phyloP scores from a whole-genome alignment of 1,284 basidiomycete species.

The Ustilago nuda region DNA sequence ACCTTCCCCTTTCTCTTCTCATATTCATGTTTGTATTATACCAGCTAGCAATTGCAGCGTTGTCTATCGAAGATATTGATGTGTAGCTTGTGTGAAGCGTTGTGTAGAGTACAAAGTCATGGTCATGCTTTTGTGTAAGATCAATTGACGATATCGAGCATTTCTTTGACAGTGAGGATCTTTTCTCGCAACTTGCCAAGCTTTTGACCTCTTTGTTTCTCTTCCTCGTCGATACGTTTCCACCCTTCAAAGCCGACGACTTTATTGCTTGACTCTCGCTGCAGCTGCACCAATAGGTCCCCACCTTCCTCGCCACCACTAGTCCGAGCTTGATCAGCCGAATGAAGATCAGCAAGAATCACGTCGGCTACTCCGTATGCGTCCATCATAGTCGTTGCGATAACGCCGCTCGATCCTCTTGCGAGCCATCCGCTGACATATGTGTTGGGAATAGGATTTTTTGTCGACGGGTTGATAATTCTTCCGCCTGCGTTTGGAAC shows the following conservation, averaged over 20 bases:
- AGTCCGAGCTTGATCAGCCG: not conserved
- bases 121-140: not conserved
- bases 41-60: not conserved
- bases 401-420: constrained; percentile 88
- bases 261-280: constrained; percentile 6
- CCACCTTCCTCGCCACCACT: constrained; percentile 1
- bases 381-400: constrained; percentile 93
- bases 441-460: constrained; percentile 73
- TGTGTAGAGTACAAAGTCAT: not conserved
- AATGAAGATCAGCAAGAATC: constrained; percentile 74
- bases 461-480: constrained; percentile 51
- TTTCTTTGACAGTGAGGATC: constrained; percentile 70
- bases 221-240: constrained; percentile 78
- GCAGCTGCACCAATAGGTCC: constrained; percentile 25
- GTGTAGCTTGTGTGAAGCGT: not conserved
- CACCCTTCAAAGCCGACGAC: constrained; percentile 78
- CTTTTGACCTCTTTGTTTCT: constrained; percentile 74
- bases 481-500: constrained; percentile 66
- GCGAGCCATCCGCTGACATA: constrained; percentile 96
- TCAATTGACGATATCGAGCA: constrained; percentile 41
- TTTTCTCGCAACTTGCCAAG: constrained; percentile 82
- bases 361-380: constrained; percentile 83
- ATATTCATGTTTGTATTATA: constrained; percentile 11
- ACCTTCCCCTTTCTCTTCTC: not conserved
- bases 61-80: not conserved